Base-by-base conservation (phyloP, 805 yeast species). In the Torulaspora microellipsoides region DNA sequence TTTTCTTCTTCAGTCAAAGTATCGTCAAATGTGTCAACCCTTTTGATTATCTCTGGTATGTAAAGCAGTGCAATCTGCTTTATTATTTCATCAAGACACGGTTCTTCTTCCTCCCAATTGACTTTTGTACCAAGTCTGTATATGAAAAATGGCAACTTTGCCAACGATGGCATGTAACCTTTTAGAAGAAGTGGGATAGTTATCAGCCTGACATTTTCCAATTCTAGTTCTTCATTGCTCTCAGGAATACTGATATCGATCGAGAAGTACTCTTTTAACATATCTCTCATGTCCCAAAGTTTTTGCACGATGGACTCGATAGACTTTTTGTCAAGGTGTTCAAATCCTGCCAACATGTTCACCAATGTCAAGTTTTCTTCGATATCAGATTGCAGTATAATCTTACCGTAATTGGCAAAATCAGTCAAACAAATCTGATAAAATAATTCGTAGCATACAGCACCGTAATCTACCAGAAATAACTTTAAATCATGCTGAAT, bases 401-500 rank as follows among this genome's bases (percentile, higher is more conserved):
- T 68, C 6, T 60, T 62, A 1, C 99, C 98, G 65, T 79, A 91
- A 57, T 89, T 90, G 34, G 83, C 77, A 64, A 93, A 88, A 46
- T 86, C 87, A 0, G 83, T 66, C 11, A 93, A 64, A 0, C 85
- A 88, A 4, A 85, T 66, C 55, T 93, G 97, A 62, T 89, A 93
- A 55, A 85, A 89, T 43, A 88, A 69, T 48, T 85, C 87, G 47
- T 67, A 64, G 25, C 82, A 70, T 1, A 86, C 59, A 0, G 85
- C 73, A 0, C 83, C 87, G 62, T 88, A 93, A 62, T 91, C 96
- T 14, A 91, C 79, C 17, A 93, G 64, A 58, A 76, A 83, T 11
- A 93, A 68, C 45, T 80, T 79, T 8, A 89, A 83, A 53, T 83
- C 96, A 58, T 81, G 76, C 60, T 93, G 99, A 34, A 91, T 70